Evolutionary conservation across 2,329 filamentous ascomycete genomes (phyloP), one percentile per base, ranked within the genome.

Genomic region (Pyricularia sp.): DNA sequence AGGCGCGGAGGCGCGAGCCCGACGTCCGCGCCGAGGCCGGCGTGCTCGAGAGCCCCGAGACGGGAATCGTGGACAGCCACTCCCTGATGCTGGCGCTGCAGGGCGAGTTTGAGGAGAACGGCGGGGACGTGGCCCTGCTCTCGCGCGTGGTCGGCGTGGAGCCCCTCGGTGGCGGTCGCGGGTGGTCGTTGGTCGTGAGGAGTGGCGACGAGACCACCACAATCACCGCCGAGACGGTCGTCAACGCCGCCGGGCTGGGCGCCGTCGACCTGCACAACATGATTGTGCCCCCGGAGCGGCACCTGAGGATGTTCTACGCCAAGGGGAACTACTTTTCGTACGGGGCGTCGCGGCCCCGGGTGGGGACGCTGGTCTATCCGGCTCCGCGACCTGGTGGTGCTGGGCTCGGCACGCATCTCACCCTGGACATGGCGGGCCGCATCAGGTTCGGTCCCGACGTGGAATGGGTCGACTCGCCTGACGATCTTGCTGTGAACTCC

Each of bases 241-340:
- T 97, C 71, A 99, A 97, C 77, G 86, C 88, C 1, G 93, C 93
- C 0, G 94, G 94, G 0, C 84, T 97, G 19, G 86, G 84, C 67
- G 90, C 93, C 24, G 88, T 88, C 63, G 78, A 78, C 26, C 79
- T 97, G 60, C 88, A 89, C 71, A 99, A 97, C 77, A 88, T 93
- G 83, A 84, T 97, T 49, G 81, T 91, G 0, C 86, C 88, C 0
- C 24, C 31, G 2, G 74, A 78, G 0, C 76, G 82, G 5, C 85
- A 85, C 63, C 78, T 79, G 53, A 82, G 76, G 28, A 83, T 91
- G 5, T 90, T 84, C 79, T 97, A 89, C 76, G 93, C 93, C 66
- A 99, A 99, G 78, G 94, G 94, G 0, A 93, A 91, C 67, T 99
- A 99, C 78, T 97, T 96, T 78, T 89, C 88, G 33, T 97, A 97